Base-by-base conservation (phyloP, 2,329 filamentous ascomycete genomes). In the Nigrograna mackinnonii region DNA sequence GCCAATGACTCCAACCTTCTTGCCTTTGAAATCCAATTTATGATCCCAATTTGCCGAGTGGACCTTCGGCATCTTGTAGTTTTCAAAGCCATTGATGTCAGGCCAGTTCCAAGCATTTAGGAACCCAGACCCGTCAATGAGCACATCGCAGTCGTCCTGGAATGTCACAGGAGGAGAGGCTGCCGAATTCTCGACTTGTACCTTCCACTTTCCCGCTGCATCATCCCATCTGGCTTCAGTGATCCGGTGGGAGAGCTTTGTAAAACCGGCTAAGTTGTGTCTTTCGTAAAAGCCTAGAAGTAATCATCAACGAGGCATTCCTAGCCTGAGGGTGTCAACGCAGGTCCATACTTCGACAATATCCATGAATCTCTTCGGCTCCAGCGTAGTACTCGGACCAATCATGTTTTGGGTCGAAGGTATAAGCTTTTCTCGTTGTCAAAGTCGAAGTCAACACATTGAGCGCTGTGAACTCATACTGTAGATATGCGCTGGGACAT, bases 131-230 rank as follows among this genome's bases (percentile, higher is more conserved):
- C 16, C 16, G 17, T 9, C 31, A 34, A 13, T 13, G 11, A 13
- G 7, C 6, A 52, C 11, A 46, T 52, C n/a, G 69, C 52, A 13
- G 70, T 40, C 20, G 70, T 57, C 40, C n/a, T n/a, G n/a, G n/a
- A n/a, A n/a, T n/a, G n/a, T n/a, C 70, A 53, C 39, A 26, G 70
- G 40, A 19, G 69, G 56, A 39, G 24, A n/a, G 17, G 12, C 17
- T n/a, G n/a, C n/a, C n/a, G n/a, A n/a, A n/a, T 28, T 28, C 24
- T 28, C n/a, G 9, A 28, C 24, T n/a, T 9, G 9, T n/a, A 28
- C 24, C 9, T 28, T 28, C 24, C 24, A 28, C 9, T 9, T n/a
- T 28, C 24, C 24, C 9, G 24, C 24, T 9, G 24, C n/a, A 9
- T 28, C 24, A n/a, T 28, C 24, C 24, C 24, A 28, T n/a, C 9